These are phyloP conservation scores for Plasmodium knowlesi DNA, from an alignment of 169 alveolate species.

Conservation along the genomic window DNA sequence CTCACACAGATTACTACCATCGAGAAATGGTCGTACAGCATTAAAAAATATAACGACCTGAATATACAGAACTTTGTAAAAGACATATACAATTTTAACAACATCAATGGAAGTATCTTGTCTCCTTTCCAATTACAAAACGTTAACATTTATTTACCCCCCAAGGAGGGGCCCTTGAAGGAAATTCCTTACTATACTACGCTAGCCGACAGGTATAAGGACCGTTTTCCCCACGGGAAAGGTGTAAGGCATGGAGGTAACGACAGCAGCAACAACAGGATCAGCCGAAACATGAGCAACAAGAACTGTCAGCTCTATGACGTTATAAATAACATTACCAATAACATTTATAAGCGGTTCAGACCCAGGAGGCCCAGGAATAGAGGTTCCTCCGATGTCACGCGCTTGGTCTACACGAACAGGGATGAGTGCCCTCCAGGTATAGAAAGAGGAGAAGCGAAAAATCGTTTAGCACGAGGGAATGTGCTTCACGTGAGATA, in stretches of 20 bases:
- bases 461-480: background rate
- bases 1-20: slow-evolving; percentile 60
- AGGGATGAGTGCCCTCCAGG: background rate
- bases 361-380: slow-evolving; percentile 9
- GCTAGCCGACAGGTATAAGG: slow-evolving; percentile 22
- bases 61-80: slow-evolving; percentile 53
- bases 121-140: slow-evolving; percentile 62
- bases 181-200: slow-evolving; percentile 51
- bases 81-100: slow-evolving; percentile 54
- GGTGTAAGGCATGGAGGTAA: background rate
- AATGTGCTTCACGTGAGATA: background rate
- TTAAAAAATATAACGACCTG: slow-evolving; percentile 56
- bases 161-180: slow-evolving; percentile 9
- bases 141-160: slow-evolving; percentile 34
- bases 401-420: background rate
- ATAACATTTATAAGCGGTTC: slow-evolving; percentile 15
- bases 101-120: slow-evolving; percentile 53
- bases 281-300: background rate
- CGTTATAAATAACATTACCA: slow-evolving; percentile 29
- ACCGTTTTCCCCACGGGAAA: background rate
- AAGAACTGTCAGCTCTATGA: background rate
- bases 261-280: background rate
- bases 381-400: background rate
- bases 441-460: background rate
- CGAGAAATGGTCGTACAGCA: slow-evolving; percentile 56